Base-by-base conservation (phyloP, 2,329 filamentous ascomycete species). In the Nothopassalora personata region DNA sequence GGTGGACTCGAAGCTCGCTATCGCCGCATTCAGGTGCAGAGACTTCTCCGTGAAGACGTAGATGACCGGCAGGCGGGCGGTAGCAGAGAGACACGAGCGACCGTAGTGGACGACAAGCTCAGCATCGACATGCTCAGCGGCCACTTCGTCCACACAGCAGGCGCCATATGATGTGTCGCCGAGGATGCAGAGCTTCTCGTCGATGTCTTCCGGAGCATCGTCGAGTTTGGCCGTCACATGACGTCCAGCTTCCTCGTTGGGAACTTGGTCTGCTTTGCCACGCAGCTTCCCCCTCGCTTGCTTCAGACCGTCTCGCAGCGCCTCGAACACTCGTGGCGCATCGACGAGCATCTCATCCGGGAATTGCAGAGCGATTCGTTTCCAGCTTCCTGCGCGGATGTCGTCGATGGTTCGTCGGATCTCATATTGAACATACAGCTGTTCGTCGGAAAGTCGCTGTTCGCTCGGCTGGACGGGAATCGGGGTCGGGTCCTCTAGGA, bases 141-240 rank as follows among this genome's bases (percentile, higher is more conserved):
- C 94, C 45, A 97, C 87, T 76, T 99, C 94, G 70, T 99, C 94
- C 18, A 97, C 92, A 70, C 94, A 99, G 76, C 94, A 99, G 0
- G 93, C 88, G 60, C 94, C 95, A 75, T 97, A 99, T 1, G 93
- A 97, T 2, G 94, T 97, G 74, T 99, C 94, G 33, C 88, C 94
- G 18, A 99, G 79, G 60, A 99, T 92, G 67, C 89, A 96, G 54
- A 97, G 80, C 62, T 80, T 75, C 56, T 76, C 74, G 47, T 75
- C 77, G 8, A 73, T 70, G 1, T 74, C 66, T 36, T 69, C 63
- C 1, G 60, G 10, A 31, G 56, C 11, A 9, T 58, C 54, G 49
- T 60, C 54, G 13, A 56, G 50, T 8, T 57, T 54, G 50, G 59
- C 31, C 28, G 53, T 59, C 18, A 64, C 53, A 31, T 59, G 54